Conservation (phyloP, 2,329 filamentous ascomycete species). For the Fusarium goolgardi region DNA sequence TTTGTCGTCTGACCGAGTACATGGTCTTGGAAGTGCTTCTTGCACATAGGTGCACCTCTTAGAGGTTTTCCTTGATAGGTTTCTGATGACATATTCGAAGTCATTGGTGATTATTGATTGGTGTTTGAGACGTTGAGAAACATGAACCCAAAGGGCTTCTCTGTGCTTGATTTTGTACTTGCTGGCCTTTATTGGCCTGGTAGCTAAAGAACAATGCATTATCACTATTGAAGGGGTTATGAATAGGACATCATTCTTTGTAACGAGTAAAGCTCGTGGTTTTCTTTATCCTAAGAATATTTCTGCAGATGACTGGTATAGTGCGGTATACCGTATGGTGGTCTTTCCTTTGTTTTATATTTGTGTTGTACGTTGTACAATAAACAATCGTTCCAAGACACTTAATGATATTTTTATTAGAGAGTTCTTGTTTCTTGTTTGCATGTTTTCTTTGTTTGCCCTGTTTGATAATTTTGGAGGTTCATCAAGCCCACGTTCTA, state of each 20-base stretch:
- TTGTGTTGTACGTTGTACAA: not conserved
- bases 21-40: conserved; percentile 13
- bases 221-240: not conserved
- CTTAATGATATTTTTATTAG: accelerated
- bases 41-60: conserved; percentile 10
- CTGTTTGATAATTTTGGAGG: not conserved
- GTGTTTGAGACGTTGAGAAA: not conserved
- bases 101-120: not conserved
- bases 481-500: not conserved
- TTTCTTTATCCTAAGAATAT: not conserved
- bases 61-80: not conserved
- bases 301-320: no score
- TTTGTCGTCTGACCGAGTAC: not conserved
- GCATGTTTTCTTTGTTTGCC: not conserved
- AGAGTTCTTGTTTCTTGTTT: not conserved
- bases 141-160: no score
- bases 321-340: no score
- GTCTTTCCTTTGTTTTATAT: not conserved
- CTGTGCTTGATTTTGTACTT: not conserved
- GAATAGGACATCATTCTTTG: not conserved
- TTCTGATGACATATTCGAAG: not conserved
- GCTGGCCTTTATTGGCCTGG: no score
- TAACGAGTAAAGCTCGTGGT: not conserved
- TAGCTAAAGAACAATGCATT: not conserved
- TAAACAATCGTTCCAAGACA: not conserved